phyloP scores from a whole-genome alignment of 1,139 yeast genomes.

The Pichia sp. region DNA sequence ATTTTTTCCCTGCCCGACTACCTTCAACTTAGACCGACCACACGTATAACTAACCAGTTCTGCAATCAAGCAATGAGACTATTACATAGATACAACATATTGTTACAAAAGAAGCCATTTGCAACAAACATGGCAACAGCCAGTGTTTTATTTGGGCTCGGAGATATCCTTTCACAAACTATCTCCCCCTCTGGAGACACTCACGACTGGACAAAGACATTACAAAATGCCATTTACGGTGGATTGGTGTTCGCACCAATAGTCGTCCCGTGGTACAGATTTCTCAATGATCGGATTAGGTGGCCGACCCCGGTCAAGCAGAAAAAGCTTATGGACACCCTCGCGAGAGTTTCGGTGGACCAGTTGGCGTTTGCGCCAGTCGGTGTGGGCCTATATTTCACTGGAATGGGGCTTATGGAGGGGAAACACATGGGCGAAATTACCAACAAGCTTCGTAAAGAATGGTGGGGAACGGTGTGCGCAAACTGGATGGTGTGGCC shows the following conservation, averaged over 20 bases:
- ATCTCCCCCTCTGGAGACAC: slow-evolving; percentile 33
- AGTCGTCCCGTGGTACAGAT: slow-evolving; percentile 57
- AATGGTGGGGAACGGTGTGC: slow-evolving; percentile 52
- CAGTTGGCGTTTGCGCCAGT: slow-evolving; percentile 75
- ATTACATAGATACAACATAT: not conserved
- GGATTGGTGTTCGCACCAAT: slow-evolving; percentile 70
- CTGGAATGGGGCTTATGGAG: slow-evolving; percentile 62
- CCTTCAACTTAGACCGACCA: too few species aligned
- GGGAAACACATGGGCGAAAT: slow-evolving; percentile 32
- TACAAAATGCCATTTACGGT: slow-evolving; percentile 67
- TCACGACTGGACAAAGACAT: slow-evolving; percentile 42
- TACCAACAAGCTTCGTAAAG: slow-evolving; percentile 32
- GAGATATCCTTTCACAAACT: slow-evolving; percentile 67
- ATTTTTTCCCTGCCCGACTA: too few species aligned
- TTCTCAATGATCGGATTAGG: not conserved
- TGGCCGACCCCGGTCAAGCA: not conserved
- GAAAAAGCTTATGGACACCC: slow-evolving; percentile 14
- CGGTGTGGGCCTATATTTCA: slow-evolving; percentile 60
- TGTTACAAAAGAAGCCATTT: slow-evolving; percentile 1
- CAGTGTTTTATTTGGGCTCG: slow-evolving; percentile 45
- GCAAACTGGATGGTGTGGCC: slow-evolving; percentile 91
- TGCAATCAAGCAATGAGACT: not conserved
- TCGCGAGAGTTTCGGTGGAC: slow-evolving; percentile 54
- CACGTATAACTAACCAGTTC: too few species aligned
- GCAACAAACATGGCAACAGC: slow-evolving; percentile 2